phyloP scores from a whole-genome alignment of 495 filamentous ascomycete genomes.

The Wilcoxina mikolae region DNA sequence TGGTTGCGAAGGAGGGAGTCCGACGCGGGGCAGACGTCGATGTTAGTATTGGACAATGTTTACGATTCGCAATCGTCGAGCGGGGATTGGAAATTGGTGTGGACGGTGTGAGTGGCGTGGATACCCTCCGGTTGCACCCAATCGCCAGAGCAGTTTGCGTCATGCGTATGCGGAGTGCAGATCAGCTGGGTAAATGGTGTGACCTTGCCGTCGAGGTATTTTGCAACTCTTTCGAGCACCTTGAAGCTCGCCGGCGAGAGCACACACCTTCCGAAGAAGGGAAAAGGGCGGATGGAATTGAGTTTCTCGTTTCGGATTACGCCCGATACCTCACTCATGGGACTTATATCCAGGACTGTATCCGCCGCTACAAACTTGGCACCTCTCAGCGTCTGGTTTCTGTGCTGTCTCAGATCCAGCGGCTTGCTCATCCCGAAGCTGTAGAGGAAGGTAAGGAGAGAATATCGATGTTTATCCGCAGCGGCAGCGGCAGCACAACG shows the following conservation, averaged over 20 bases:
- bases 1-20: not conserved
- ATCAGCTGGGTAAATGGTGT: constrained; percentile 44
- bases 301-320: constrained; percentile 52
- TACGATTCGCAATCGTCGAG: constrained; percentile 37
- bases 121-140: constrained; percentile 51
- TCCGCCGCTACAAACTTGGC: not conserved
- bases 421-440: not conserved
- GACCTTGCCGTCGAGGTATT: constrained; percentile 45
- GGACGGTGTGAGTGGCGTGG: constrained; percentile 44
- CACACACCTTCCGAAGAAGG: constrained; percentile 26
- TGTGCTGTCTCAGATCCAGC: not conserved
- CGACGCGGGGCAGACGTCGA: not conserved
- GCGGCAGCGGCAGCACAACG: not conserved
- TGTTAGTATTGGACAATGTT: constrained; percentile 39
- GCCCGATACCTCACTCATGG: constrained; percentile 57
- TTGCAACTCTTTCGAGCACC: constrained; percentile 47
- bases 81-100: constrained; percentile 36
- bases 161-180: constrained; percentile 45
- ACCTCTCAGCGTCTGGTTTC: not conserved
- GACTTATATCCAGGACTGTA: constrained; percentile 32
- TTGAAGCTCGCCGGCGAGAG: constrained; percentile 43
- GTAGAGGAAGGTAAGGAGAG: not conserved
- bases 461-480: not conserved
- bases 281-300: constrained; percentile 6
- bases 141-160: constrained; percentile 70